Base-by-base conservation (phyloP, 1,139 yeast genomes). In the Suhomyces taliae region DNA sequence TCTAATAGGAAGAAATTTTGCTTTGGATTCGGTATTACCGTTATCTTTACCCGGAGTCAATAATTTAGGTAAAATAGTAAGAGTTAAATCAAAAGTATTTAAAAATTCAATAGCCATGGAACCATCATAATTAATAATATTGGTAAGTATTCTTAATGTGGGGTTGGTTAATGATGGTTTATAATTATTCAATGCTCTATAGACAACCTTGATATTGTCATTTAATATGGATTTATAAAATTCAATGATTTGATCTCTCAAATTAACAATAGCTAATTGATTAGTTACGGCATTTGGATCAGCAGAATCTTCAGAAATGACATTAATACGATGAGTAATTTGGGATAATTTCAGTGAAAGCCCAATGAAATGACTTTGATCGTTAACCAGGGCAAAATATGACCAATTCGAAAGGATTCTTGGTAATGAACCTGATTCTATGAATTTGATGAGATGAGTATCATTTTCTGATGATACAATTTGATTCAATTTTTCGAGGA, bases 141-240 rank as follows among this genome's bases (percentile, higher is more conserved):
- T 76, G 27, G 70, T 70, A 55, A 91, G 64, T 14, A 90, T 58
- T 38, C 77, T 64, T 29, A 90, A 60, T 1, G 79, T 76, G 0
- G 95, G 86, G 46, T 79, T 82, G 1, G 93, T 81, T 9, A 82
- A 67, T 1, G 80, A 70, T 0, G 87, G 81, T 53, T 84, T 78
- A 54, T 76, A 66, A 49, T 82, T 79, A 50, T 77, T 79, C 39
- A 90, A 68, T 26, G 87, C 83, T 56, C 96, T 74, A 64, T 87
- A 88, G 5, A 90, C 69, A 24, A 83, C 78, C 56, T 85, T 87
- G 41, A 78, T 63, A 59, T 87, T 80, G 46, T 74, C 77, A 1
- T 74, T 71, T 15, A 90, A 64, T 8, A 90, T 66, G 19, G 78
- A 78, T 43, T 70, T 74, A 48, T 85, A 78, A 42, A 81, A 64